These are phyloP conservation scores for Xylogone sp. DNA, from an alignment of 2,329 filamentous ascomycete species.

Conservation along the genomic window DNA sequence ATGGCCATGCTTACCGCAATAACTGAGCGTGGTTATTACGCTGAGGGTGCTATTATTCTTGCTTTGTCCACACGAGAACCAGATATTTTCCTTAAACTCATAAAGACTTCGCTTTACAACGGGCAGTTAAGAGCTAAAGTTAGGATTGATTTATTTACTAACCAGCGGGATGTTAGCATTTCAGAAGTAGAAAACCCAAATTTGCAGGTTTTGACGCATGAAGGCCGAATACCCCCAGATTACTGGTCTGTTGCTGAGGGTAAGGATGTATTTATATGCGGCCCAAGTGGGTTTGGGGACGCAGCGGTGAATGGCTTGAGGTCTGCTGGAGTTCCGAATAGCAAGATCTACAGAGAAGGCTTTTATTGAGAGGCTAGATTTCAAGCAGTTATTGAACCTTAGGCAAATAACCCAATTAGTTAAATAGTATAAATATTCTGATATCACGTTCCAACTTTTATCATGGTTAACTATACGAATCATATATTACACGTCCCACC, in stretches of 20 bases:
- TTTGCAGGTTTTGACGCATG: not conserved
- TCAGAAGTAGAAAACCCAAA: not conserved
- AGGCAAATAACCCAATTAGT: no score
- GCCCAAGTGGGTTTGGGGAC: conserved; percentile 19
- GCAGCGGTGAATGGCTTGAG: conserved; percentile 13
- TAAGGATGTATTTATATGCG: conserved; percentile 16
- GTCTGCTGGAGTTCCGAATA: not conserved
- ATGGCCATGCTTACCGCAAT: conserved; percentile 24
- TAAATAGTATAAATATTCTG: no score
- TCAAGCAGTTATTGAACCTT: no score
- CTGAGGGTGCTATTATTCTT: conserved; percentile 1
- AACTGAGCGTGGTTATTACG: not conserved
- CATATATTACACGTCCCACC: no score
- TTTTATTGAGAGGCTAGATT: conserved; percentile 2
- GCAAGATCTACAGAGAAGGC: not conserved
- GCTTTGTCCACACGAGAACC: not conserved
- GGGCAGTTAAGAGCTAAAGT: not conserved
- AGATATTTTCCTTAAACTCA: not conserved
- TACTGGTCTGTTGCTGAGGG: not conserved
- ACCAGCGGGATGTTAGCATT: not conserved
- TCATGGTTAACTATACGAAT: no score
- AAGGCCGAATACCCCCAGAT: not conserved
- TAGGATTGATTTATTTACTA: not conserved
- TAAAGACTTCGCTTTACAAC: not conserved
- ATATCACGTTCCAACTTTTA: no score